A percentile compares a stretch with the other conserved stretches of the same genome.
Evolutionary conservation across 768 basidiomycete genomes (phyloP).

Genomic region (Dentipellis sp.): DNA sequence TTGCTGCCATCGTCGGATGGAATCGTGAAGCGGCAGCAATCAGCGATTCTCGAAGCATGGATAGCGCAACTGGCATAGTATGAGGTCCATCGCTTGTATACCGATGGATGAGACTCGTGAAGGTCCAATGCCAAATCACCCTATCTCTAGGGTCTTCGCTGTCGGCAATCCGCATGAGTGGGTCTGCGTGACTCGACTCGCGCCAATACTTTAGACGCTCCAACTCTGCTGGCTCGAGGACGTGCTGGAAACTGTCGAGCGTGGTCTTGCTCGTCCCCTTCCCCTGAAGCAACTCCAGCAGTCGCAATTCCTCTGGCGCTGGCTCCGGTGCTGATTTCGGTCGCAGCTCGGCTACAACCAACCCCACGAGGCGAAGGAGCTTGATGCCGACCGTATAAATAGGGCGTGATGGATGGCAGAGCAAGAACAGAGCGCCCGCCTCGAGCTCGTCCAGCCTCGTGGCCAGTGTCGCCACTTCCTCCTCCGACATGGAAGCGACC

Average conservation of each 20-base stretch:
- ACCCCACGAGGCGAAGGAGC: constrained; percentile 48
- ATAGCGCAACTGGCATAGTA: constrained; percentile 33
- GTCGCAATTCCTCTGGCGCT: constrained; percentile 20
- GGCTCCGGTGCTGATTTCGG: constrained; percentile 14
- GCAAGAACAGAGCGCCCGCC: constrained; percentile 65
- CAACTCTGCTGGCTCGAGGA: constrained; percentile 52
- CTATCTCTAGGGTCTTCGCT: constrained; percentile 60
- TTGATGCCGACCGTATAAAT: constrained; percentile 56
- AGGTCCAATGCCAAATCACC: constrained; percentile 66
- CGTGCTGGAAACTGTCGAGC: constrained; percentile 55
- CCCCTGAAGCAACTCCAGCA: constrained; percentile 48
- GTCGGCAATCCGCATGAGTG: constrained; percentile 61
- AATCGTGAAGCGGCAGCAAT: constrained; percentile 63
- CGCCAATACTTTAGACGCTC: constrained; percentile 61
- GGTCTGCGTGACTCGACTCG: constrained; percentile 43
- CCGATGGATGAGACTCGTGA: constrained; percentile 50
- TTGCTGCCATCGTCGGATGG: constrained; percentile 60
- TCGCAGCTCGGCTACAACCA: constrained; percentile 36
- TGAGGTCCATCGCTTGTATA: constrained; percentile 32
- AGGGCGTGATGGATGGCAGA: constrained; percentile 43
- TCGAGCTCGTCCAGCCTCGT: constrained; percentile 54
- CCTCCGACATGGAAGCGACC: constrained; percentile 26
- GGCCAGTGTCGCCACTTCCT: constrained; percentile 32
- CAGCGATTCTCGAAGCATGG: constrained; percentile 51
- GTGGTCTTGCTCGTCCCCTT: constrained; percentile 35